Percentiles rank a stretch among this genome's conserved stretches.
Conservation (phyloP, 805 yeast species). For the Cyberlindnera suaveolens region DNA sequence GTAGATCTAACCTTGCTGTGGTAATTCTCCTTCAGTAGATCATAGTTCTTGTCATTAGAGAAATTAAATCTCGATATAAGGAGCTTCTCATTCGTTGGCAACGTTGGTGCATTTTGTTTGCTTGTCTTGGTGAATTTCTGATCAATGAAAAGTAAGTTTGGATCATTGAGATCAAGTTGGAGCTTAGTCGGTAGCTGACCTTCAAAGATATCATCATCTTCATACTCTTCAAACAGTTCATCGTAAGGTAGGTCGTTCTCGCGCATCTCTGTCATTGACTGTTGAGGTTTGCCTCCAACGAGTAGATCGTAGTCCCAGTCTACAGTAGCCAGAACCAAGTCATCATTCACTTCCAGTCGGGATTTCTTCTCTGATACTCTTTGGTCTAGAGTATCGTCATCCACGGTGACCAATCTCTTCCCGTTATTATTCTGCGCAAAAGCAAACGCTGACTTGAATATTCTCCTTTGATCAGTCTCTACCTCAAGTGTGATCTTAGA, state of each 20-base stretch:
- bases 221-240: slow-evolving; percentile 35
- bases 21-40: slow-evolving; percentile 73
- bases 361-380: slow-evolving; percentile 10
- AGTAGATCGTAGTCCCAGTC: slow-evolving; percentile 73
- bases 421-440: slow-evolving; percentile 8
- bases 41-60: slow-evolving; percentile 86
- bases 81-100: slow-evolving; percentile 50
- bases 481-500: slow-evolving; percentile 54
- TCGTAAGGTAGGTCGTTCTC: slow-evolving; percentile 4
- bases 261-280: slow-evolving; percentile 1
- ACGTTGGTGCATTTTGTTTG: slow-evolving; percentile 15
- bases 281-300: slow-evolving; percentile 34
- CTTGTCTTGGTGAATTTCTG: slow-evolving; percentile 21
- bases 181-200: slow-evolving; percentile 46
- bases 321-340: slow-evolving; percentile 59
- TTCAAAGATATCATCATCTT: slow-evolving; percentile 68
- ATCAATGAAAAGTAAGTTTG: slow-evolving; percentile 62
- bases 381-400: slow-evolving; percentile 12
- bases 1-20: slow-evolving; percentile 91
- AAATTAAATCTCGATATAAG: slow-evolving; percentile 64
- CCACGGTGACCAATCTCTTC: slow-evolving; percentile 13
- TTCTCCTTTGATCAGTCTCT: slow-evolving; percentile 51
- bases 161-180: slow-evolving; percentile 81
- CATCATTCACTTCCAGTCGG: slow-evolving; percentile 31
- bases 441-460: slow-evolving; percentile 34